These are phyloP conservation scores for Pulveroboletus ravenelii DNA, from an alignment of 768 basidiomycete genomes.

Conservation along the genomic window DNA sequence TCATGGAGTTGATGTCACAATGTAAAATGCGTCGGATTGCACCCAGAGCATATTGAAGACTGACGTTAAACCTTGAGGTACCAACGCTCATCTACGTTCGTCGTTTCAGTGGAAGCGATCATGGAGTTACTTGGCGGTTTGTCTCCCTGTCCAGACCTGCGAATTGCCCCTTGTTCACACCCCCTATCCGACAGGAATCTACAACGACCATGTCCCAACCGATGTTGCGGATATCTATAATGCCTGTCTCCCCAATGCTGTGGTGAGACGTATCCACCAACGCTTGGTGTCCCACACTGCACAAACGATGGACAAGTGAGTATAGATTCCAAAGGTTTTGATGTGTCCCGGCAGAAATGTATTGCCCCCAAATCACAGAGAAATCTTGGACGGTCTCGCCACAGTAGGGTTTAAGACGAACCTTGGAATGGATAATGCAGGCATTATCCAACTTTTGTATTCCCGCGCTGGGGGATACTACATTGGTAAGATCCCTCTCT, in stretches of 20 bases:
- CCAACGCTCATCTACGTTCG: slow-evolving; percentile 24
- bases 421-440: slow-evolving; percentile 32
- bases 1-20: slow-evolving; percentile 28
- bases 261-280: slow-evolving; percentile 17
- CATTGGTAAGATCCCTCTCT: slow-evolving; percentile 27
- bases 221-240: slow-evolving; percentile 21
- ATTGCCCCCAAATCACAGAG: slow-evolving; percentile 20
- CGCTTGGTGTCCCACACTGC: slow-evolving; percentile 14
- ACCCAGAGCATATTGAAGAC: neutral
- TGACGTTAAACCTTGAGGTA: slow-evolving; percentile 13
- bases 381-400: slow-evolving; percentile 33
- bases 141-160: neutral
- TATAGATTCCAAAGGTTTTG: neutral
- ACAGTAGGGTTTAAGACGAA: slow-evolving; percentile 37
- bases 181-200: slow-evolving; percentile 5
- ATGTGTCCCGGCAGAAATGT: too few species aligned
- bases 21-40: slow-evolving; percentile 9
- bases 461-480: slow-evolving; percentile 38
- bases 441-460: slow-evolving; percentile 27
- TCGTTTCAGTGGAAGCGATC: slow-evolving; percentile 13
- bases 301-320: slow-evolving; percentile 27
- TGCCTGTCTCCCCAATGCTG: slow-evolving; percentile 14
- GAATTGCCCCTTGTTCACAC: neutral
- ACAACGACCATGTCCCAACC: slow-evolving; percentile 19
- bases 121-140: slow-evolving; percentile 9